These are phyloP conservation scores for Beauveria bassiana DNA, from an alignment of 2,329 filamentous ascomycete species.

Conservation along the genomic window DNA sequence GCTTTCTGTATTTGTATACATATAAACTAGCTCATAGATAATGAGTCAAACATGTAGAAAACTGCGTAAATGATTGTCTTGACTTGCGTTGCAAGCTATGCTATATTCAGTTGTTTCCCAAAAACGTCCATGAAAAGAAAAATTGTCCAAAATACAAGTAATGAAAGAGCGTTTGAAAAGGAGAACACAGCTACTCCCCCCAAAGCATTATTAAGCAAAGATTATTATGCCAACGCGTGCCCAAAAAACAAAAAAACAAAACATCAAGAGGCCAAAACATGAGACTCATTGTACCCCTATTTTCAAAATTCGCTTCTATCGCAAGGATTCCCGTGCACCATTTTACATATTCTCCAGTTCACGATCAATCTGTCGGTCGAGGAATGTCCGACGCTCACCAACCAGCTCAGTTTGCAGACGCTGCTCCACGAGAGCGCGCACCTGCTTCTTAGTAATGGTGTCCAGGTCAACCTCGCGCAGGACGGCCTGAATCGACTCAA, in stretches of 20 bases:
- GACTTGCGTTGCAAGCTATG: neutral
- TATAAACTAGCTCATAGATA: neutral
- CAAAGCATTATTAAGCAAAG: conserved; percentile 4
- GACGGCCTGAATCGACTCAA: conserved; percentile 76
- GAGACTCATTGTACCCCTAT: conserved; percentile 1
- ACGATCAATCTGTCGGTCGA: conserved; percentile 87
- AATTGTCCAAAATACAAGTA: neutral
- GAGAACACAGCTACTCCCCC: neutral
- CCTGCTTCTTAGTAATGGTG: conserved; percentile 97
- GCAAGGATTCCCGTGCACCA: neutral
- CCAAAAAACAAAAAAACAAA: neutral
- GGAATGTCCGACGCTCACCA: conserved; percentile 79
- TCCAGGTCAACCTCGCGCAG: conserved; percentile 86
- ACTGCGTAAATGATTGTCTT: neutral
- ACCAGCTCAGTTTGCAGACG: conserved; percentile 81
- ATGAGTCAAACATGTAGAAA: neutral
- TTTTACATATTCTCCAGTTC: conserved; percentile 87
- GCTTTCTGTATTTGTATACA: neutral
- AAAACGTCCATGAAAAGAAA: neutral
- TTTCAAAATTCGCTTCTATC: neutral
- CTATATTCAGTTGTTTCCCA: neutral
- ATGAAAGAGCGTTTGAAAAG: neutral
- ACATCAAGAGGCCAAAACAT: neutral
- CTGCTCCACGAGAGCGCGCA: conserved; percentile 85
- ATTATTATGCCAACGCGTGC: neutral